Conservation (phyloP, 495 filamentous ascomycete genomes). For the Podospora anserina region DNA sequence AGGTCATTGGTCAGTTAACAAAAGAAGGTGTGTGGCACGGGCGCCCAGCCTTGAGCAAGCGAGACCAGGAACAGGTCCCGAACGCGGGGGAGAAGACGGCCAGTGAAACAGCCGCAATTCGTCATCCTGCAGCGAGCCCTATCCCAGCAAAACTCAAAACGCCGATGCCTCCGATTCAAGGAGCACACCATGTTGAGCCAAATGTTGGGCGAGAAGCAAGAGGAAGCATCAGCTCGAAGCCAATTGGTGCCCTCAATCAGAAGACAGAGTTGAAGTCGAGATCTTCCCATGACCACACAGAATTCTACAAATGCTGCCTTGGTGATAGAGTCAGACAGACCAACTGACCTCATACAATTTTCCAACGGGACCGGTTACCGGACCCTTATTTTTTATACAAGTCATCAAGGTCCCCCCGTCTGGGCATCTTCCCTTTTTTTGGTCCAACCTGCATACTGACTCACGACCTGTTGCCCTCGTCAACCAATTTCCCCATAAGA, state of each 20-base stretch:
- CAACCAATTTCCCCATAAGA: constrained; percentile 2
- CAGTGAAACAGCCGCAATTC: constrained; percentile 15
- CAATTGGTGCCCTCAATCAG: background rate
- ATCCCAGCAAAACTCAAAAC: background rate
- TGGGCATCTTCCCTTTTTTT: background rate
- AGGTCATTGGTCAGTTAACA: background rate
- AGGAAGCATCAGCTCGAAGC: background rate
- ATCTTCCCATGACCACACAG: background rate
- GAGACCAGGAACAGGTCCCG: constrained; percentile 8
- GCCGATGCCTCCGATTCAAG: constrained; percentile 8
- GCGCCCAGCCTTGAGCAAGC: background rate
- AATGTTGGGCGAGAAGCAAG: background rate
- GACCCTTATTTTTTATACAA: background rate
- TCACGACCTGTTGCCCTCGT: constrained; percentile 5
- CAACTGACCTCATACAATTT: no score
- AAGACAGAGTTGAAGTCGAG: background rate
- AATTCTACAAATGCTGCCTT: background rate
- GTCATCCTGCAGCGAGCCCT: constrained; percentile 13
- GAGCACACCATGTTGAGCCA: constrained; percentile 11
- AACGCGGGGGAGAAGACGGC: constrained; percentile 3
- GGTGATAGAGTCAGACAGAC: background rate
- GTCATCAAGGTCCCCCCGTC: constrained; percentile 3
- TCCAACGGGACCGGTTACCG: background rate
- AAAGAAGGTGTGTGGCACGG: constrained; percentile 2
- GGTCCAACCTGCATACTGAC: constrained; percentile 1